These are phyloP conservation scores for Massospora cicadina DNA, from an alignment of 371 early-diverging fungal genomes.

Conservation along the genomic window DNA sequence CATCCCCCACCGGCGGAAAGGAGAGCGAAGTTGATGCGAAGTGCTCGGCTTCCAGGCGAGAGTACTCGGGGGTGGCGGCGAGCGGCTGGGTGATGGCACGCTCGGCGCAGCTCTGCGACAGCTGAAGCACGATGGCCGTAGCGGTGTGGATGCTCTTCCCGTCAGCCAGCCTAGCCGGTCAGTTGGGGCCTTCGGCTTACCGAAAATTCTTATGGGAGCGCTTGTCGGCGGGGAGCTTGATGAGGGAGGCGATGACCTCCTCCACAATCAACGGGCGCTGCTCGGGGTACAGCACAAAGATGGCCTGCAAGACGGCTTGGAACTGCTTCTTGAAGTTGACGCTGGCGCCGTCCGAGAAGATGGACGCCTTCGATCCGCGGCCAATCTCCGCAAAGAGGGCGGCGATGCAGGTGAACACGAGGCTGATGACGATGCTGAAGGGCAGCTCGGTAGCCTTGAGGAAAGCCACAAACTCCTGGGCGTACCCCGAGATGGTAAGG, in stretches of 20 bases:
- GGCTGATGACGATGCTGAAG: neutral
- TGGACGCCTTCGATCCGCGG: neutral
- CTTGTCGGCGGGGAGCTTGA: conserved; percentile 35
- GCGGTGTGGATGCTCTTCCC: conserved; percentile 54
- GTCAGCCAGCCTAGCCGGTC: conserved; percentile 26
- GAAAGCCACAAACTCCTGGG: neutral
- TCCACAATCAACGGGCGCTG: conserved; percentile 69
- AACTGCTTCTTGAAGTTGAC: neutral
- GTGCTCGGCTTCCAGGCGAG: neutral
- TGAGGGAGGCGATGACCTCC: conserved; percentile 54
- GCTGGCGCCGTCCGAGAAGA: neutral
- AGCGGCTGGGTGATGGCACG: neutral
- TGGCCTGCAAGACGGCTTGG: neutral
- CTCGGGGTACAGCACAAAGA: conserved; percentile 39
- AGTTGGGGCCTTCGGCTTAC: conserved; percentile 11
- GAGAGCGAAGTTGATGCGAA: neutral
- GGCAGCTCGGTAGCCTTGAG: neutral
- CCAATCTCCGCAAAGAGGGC: neutral
- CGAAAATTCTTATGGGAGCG: conserved; percentile 28
- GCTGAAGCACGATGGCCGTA: conserved; percentile 59
- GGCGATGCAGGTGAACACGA: neutral
- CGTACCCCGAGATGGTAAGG: neutral
- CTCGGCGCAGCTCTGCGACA: conserved; percentile 46
- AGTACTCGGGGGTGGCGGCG: neutral
- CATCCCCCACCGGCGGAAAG: neutral